A percentile compares a stretch with the other conserved stretches of the same genome.
Evolutionary conservation across 176 grass and related monocot genomes (phyloP).

Genomic region (Thalia dealbata): DNA sequence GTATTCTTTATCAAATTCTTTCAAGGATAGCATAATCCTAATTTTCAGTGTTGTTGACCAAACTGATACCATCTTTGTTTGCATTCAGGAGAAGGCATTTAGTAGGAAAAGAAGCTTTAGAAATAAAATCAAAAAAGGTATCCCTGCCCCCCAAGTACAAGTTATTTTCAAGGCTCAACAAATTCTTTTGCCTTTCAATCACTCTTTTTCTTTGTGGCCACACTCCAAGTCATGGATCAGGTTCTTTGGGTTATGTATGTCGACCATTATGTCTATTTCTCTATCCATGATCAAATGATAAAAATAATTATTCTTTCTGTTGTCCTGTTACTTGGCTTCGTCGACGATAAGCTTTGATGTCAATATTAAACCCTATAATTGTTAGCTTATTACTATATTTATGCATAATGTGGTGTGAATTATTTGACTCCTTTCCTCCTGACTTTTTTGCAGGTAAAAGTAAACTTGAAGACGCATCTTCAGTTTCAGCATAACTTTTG

Average conservation of each 20-base stretch:
- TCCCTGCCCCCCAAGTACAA: not conserved
- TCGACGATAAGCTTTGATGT: no score
- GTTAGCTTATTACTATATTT: no score
- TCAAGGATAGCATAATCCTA: no score
- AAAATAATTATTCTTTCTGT: no score
- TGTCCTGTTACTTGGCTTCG: no score
- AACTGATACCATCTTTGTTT: not conserved
- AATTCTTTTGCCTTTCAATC: not conserved
- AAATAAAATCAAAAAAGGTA: conserved; percentile 81
- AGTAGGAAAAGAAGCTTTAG: conserved; percentile 99
- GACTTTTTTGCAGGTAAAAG: not conserved
- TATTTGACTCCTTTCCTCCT: not conserved
- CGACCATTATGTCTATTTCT: no score
- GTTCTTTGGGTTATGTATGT: not conserved
- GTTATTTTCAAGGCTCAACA: not conserved
- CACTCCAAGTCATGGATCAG: not conserved
- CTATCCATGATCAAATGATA: no score
- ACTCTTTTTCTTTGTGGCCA: not conserved
- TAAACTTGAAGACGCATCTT: not conserved
- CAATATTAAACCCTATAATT: no score
- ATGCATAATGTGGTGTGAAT: not conserved
- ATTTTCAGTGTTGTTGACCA: no score
- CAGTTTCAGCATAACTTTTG: not conserved
- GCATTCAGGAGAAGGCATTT: conserved; percentile 63
- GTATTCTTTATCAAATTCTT: no score